A percentile compares a stretch with the other conserved stretches of the same genome.
phyloP scores from a whole-genome alignment of 768 basidiomycete species.

The Leccinum uliginosum region DNA sequence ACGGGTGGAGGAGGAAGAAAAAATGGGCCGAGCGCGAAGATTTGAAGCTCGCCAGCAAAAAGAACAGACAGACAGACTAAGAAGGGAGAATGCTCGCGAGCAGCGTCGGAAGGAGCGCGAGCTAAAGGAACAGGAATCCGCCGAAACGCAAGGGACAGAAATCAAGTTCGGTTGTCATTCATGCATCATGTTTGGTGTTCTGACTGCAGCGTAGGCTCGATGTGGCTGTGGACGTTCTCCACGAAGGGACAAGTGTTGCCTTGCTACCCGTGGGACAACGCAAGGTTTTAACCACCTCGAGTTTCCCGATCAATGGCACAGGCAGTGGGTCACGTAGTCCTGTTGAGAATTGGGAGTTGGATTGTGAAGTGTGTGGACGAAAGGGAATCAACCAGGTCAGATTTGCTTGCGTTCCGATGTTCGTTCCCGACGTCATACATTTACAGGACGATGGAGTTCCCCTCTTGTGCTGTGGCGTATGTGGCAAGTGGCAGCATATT shows the following conservation, averaged over 20 bases:
- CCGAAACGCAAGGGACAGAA: constrained; percentile 8
- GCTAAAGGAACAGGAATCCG: constrained; percentile 20
- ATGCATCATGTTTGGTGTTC: constrained; percentile 4
- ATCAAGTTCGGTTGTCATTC: constrained; percentile 10
- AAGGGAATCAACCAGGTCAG: constrained; percentile 71
- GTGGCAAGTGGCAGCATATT: constrained; percentile 89
- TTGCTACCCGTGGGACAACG: constrained; percentile 3
- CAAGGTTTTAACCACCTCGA: not conserved
- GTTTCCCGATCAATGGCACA: constrained; percentile 21
- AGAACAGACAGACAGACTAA: constrained; percentile 51
- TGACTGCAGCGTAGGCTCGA: constrained; percentile 17
- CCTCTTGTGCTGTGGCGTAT: constrained; percentile 78
- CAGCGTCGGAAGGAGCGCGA: constrained; percentile 37
- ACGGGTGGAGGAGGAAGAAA: constrained; percentile 65
- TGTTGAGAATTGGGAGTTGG: constrained; percentile 75
- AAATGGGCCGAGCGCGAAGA: constrained; percentile 57
- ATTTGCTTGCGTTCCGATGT: constrained; percentile 5
- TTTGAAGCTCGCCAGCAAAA: constrained; percentile 52
- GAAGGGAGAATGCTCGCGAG: constrained; percentile 59
- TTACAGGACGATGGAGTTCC: constrained; percentile 72
- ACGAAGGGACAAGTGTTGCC: not conserved
- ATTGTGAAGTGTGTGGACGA: constrained; percentile 81
- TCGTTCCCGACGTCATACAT: constrained; percentile 7
- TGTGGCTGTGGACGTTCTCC: not conserved
- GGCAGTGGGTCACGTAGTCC: constrained; percentile 50